Base-by-base conservation (phyloP, 495 filamentous ascomycete species). In the Aspergillus haitiensis region DNA sequence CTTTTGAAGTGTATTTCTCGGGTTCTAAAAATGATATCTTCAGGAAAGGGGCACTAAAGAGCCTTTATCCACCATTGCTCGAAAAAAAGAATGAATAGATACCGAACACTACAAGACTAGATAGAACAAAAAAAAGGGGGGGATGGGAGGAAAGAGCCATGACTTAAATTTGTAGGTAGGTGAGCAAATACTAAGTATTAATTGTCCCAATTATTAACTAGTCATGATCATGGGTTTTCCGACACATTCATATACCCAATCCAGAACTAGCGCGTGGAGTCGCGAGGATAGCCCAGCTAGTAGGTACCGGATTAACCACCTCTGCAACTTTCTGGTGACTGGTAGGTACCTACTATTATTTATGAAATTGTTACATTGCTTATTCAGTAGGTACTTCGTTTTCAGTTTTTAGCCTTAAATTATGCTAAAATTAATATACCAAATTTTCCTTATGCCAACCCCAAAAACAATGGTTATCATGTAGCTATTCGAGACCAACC, bases 291-390 rank as follows among this genome's bases (percentile, higher is more conserved):
- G 44, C 44, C 44, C 44, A 9, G 44, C 16, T 21, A 21, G 15
- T 47, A 47, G 9, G n/a, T 18, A 46, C 21, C 42, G n/a, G n/a
- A 46, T 16, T 46, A 13, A 40, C 37, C 9, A 40, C 9, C 9
- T 40, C 32, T 15, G 37, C 57, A 59, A 46, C 57, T 50, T 49
- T 53, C 57, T 40, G 47, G 50, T 40, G 40, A 27, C 34, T 34
- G 3, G 21, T 27, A 1, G 3, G 3, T 33, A 21, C 36, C 15
- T 40, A 6, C 16, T 39, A 32, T 5, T 42, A 15, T 33, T 18
- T 40, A n/a, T 44, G 7, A 27, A 27, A 27, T 27, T 27, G 3
- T 27, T 27, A 3, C 3, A 27, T 27, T 27, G 21, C 21, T 27
- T 27, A 27, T 27, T 27, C 21, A 3, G 21, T 27, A 27, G 21